These are phyloP conservation scores for Aeschynomene evenia DNA, from an alignment of 306 rosid species.

Conservation along the genomic window DNA sequence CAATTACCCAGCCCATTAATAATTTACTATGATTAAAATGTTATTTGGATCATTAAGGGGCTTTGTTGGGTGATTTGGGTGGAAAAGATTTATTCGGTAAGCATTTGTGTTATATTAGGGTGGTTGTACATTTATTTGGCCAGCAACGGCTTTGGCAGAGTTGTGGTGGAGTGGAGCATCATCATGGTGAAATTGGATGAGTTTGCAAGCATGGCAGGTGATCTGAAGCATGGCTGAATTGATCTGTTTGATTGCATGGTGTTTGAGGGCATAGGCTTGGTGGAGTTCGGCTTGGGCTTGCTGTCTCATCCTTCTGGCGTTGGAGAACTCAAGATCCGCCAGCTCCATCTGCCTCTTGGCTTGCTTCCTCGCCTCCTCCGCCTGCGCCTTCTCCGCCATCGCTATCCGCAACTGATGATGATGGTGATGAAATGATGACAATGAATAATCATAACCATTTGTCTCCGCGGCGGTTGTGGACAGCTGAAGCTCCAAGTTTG, in stretches of 20 bases:
- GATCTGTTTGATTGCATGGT: constrained; percentile 69
- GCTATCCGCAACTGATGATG: constrained; percentile 54
- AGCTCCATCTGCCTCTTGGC: constrained; percentile 73
- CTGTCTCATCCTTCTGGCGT: constrained; percentile 81
- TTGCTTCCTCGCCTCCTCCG: constrained; percentile 83
- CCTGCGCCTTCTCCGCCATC: constrained; percentile 69
- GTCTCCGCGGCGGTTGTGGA: constrained; percentile 53
- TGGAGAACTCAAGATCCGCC: constrained; percentile 77
- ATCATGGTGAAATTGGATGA: constrained; percentile 44
- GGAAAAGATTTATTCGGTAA: too few relatives aligned
- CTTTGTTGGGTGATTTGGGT: too few relatives aligned
- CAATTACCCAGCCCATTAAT: too few relatives aligned
- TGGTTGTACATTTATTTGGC: constrained; percentile 28
- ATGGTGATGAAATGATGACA: too few relatives aligned
- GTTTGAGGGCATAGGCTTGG: constrained; percentile 69
- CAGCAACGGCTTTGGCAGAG: constrained; percentile 44
- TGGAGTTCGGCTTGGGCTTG: constrained; percentile 81
- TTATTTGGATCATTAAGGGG: too few relatives aligned
- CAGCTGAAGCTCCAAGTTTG: constrained; percentile 90
- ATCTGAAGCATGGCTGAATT: constrained; percentile 81
- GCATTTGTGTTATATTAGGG: neutral
- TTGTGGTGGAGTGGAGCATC: constrained; percentile 31
- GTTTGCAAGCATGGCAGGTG: constrained; percentile 84
- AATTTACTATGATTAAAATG: too few relatives aligned
- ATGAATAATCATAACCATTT: too few relatives aligned